Evolutionary conservation across 495 filamentous ascomycete species (phyloP), one percentile per base, ranked within the genome.

Genomic region (Eremomyces bilateralis): DNA sequence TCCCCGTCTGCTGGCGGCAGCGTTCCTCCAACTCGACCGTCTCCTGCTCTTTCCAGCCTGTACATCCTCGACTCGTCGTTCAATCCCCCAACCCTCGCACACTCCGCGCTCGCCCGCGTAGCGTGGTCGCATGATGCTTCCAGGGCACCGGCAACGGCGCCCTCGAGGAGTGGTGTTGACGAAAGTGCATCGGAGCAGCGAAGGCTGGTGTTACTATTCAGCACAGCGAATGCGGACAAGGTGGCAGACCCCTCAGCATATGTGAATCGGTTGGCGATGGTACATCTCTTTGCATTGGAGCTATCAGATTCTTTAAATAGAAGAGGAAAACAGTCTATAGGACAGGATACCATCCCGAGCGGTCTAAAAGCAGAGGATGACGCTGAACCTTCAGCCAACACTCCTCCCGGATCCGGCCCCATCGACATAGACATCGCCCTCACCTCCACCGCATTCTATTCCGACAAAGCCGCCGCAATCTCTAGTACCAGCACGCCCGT

Each of bases 161-260:
- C 8, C 52, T 88, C 2, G 6, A 4, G 17, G 15, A 50, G 63
- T 24, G 44, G 45, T 16, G 43, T 41, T 10, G 45, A 21, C 19
- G 42, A 36, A 2, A 38, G 37, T 21, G 29, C 37, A 21, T 15
- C 41, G 1, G 25, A 20, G 20, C 53, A 59, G 1, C 55, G 64
- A 13, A 64, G 80, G 0, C 47, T 95, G 2, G 57, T 97, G 1
- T 63, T 97, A 0, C 63, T 97, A 0, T 73, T 95, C 15, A 74
- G 81, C 1, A 79, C 78, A 19, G 75, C 85, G 41, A 97, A 97
- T 62, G 85, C 84, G 1, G 85, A 97, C 49, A 97, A 97, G 47
- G 71, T 78, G 6, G 63, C 78, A 19, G 81, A 79, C 40, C 80
- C 85, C 0, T 83, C 82, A 2, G 47, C 61, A 0, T 93, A 92